Evolutionary conservation across 495 filamentous ascomycete species (phyloP).

Genomic region (Parathielavia appendiculata): DNA sequence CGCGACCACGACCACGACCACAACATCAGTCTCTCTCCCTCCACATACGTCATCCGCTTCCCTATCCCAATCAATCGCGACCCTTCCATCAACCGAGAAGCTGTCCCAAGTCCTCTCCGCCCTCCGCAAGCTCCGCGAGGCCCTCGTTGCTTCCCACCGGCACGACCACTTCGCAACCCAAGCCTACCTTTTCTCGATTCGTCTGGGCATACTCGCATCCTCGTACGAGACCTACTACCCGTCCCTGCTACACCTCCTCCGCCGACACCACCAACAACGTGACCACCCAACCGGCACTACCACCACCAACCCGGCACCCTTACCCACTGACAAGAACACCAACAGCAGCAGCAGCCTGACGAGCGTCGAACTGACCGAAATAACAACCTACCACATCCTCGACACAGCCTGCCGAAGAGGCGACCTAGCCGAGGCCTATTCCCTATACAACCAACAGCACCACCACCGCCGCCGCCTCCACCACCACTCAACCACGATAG

Average conservation of each 20-base stretch:
- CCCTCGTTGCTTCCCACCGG: slow-evolving; percentile 67
- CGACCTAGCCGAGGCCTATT: slow-evolving; percentile 68
- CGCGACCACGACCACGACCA: slow-evolving; percentile 1
- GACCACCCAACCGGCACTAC: slow-evolving; percentile 44
- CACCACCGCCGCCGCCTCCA: slow-evolving; percentile 48
- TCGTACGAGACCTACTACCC: slow-evolving; percentile 87
- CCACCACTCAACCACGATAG: slow-evolving; percentile 26
- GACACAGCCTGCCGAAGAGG: slow-evolving; percentile 81
- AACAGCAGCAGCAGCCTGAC: slow-evolving; percentile 46
- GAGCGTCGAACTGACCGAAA: slow-evolving; percentile 64
- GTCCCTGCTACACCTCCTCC: slow-evolving; percentile 72
- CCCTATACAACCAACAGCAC: slow-evolving; percentile 45
- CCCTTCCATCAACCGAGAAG: not conserved
- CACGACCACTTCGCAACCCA: slow-evolving; percentile 63
- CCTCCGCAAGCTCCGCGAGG: slow-evolving; percentile 89
- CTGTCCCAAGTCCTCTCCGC: slow-evolving; percentile 52
- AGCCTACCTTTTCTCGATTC: slow-evolving; percentile 75
- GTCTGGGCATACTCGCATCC: slow-evolving; percentile 69
- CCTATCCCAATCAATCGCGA: slow-evolving; percentile 1
- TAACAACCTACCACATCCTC: slow-evolving; percentile 73
- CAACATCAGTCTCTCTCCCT: not conserved
- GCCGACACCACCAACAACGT: slow-evolving; percentile 15
- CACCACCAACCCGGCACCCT: too few species aligned
- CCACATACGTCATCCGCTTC: not conserved
- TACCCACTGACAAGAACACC: not conserved